phyloP scores from a whole-genome alignment of 768 basidiomycete genomes.

The Pleurotus sapidus region DNA sequence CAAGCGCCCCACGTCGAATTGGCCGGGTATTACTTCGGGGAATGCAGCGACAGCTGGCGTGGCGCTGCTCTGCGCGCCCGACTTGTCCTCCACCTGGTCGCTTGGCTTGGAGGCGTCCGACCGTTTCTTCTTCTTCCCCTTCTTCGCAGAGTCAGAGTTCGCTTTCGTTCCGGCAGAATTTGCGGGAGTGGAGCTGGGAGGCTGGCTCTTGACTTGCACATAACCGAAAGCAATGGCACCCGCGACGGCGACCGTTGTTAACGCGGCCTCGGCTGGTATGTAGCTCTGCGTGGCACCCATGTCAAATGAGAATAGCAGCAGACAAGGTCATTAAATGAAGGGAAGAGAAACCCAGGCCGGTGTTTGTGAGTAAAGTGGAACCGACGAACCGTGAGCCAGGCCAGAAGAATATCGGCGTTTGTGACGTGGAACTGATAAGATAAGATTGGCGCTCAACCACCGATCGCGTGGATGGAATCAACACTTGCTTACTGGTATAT shows the following conservation, averaged over 20 bases:
- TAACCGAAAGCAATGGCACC: slow-evolving; percentile 41
- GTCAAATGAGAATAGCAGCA: neutral
- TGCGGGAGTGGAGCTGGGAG: neutral
- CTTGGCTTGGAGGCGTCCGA: slow-evolving; percentile 7
- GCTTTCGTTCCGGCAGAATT: neutral
- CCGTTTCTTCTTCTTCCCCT: slow-evolving; percentile 28
- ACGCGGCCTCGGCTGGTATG: slow-evolving; percentile 33
- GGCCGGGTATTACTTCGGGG: slow-evolving; percentile 42
- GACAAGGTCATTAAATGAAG: no score
- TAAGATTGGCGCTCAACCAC: slow-evolving; percentile 1
- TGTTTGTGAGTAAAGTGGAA: no score
- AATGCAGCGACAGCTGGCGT: slow-evolving; percentile 23
- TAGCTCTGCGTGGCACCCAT: slow-evolving; percentile 50
- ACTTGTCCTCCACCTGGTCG: slow-evolving; percentile 12
- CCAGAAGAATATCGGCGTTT: neutral
- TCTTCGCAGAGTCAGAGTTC: slow-evolving; percentile 13
- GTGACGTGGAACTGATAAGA: neutral
- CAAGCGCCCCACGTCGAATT: slow-evolving; percentile 29
- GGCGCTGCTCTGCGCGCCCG: slow-evolving; percentile 9
- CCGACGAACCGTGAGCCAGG: neutral
- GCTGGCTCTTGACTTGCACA: slow-evolving; percentile 17
- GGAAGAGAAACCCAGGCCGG: no score
- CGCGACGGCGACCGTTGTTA: slow-evolving; percentile 35
- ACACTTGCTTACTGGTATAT: no score
- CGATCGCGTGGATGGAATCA: no score